Conservation (phyloP, 805 yeast genomes). For the Metschnikowia dekortorum region DNA sequence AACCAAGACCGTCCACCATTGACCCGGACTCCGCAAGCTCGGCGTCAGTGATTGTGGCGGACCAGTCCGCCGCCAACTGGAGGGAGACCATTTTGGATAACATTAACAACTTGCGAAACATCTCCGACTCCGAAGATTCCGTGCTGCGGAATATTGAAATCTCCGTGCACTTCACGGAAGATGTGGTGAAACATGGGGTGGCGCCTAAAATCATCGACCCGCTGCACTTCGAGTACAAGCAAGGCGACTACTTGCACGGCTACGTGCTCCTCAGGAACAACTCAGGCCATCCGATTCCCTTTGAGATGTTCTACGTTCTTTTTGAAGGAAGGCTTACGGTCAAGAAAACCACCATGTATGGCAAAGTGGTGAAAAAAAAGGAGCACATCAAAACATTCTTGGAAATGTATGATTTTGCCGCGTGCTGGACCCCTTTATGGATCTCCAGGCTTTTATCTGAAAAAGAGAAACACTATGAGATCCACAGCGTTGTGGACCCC, state of each 20-base stretch:
- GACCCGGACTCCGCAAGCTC: background rate
- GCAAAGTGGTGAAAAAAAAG: slow-evolving; percentile 13
- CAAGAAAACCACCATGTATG: slow-evolving; percentile 1
- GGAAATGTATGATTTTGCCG: slow-evolving; percentile 23
- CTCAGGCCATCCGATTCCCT: slow-evolving; percentile 42
- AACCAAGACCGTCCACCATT: background rate
- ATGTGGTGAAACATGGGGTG: slow-evolving; percentile 26
- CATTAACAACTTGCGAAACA: slow-evolving; percentile 29
- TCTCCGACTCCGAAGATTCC: slow-evolving; percentile 28
- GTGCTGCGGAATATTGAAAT: slow-evolving; percentile 26
- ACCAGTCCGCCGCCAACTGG: slow-evolving; percentile 32
- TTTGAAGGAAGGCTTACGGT: slow-evolving; percentile 47
- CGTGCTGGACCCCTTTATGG: slow-evolving; percentile 43
- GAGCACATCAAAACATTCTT: slow-evolving; percentile 25
- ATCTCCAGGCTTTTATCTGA: slow-evolving; percentile 32
- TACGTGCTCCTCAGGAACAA: slow-evolving; percentile 40
- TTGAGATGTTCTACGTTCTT: slow-evolving; percentile 59
- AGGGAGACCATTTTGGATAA: slow-evolving; percentile 37
- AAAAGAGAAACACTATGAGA: background rate
- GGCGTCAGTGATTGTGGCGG: slow-evolving; percentile 25
- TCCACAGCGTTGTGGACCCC: slow-evolving; percentile 19
- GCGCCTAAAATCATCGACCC: slow-evolving; percentile 26
- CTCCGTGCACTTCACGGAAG: slow-evolving; percentile 30
- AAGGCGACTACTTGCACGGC: slow-evolving; percentile 67
- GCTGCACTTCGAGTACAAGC: slow-evolving; percentile 47